Conservation (phyloP, 192 early-diverging fungal species). For the Rhizophagus clarus region DNA sequence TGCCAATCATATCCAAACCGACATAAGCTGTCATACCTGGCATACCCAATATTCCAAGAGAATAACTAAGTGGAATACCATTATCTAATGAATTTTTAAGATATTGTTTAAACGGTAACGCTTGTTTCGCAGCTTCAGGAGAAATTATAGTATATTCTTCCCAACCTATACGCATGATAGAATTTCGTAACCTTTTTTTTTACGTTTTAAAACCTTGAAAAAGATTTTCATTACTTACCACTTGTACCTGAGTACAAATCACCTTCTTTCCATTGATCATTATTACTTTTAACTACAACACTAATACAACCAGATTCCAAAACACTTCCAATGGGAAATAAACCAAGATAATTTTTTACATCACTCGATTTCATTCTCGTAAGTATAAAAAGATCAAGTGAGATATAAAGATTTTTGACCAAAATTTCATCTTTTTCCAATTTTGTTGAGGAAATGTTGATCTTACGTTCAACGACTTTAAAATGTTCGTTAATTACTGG, state of each 20-base stretch:
- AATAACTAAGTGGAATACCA: slow-evolving; percentile 34
- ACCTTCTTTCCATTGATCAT: slow-evolving; percentile 57
- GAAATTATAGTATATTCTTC: slow-evolving; percentile 40
- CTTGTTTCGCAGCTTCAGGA: slow-evolving; percentile 60
- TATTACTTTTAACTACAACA: slow-evolving; percentile 68
- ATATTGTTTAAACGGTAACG: slow-evolving; percentile 62
- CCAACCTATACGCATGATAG: slow-evolving; percentile 29
- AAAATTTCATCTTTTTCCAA: slow-evolving; percentile 56
- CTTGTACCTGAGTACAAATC: slow-evolving; percentile 61
- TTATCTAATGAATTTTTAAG: slow-evolving; percentile 34
- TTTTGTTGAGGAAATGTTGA: slow-evolving; percentile 44
- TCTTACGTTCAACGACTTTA: slow-evolving; percentile 24
- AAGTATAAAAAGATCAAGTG: slow-evolving; percentile 67
- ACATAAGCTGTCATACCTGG: slow-evolving; percentile 53
- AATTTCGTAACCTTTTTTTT: slow-evolving; percentile 46
- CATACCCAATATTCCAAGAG: slow-evolving; percentile 62
- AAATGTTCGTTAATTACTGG: not conserved
- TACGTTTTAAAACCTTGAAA: not conserved
- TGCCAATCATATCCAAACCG: slow-evolving; percentile 64
- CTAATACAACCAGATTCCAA: slow-evolving; percentile 57
- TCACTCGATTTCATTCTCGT: slow-evolving; percentile 36
- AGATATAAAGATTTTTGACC: slow-evolving; percentile 66
- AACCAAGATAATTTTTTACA: slow-evolving; percentile 15
- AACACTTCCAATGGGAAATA: slow-evolving; percentile 38
- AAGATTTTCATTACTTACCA: slow-evolving; percentile 36